Percentiles rank a stretch among this genome's conserved stretches.
These are phyloP conservation scores for Phytophthora cajani DNA, from an alignment of 352 stramenopile genomes.

Conservation along the genomic window DNA sequence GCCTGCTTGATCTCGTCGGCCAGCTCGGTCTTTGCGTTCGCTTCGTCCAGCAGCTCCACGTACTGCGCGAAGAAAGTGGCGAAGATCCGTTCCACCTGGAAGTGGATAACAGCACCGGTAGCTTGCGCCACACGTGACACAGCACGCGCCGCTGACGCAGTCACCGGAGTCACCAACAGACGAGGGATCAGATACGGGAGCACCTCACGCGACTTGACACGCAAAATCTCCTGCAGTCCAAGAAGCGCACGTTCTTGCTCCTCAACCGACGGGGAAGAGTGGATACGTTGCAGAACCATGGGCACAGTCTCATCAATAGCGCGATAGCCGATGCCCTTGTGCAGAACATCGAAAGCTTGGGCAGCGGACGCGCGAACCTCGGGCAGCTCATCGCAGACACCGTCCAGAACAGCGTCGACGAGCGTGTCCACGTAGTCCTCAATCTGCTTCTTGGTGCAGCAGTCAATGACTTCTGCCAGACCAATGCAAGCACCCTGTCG, in stretches of 20 bases:
- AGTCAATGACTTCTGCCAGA: conserved; percentile 98
- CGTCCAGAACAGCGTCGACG: conserved; percentile 97
- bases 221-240: conserved; percentile 97
- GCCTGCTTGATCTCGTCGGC: conserved; percentile 74
- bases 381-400: conserved; percentile 95
- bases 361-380: conserved; percentile 93
- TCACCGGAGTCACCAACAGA: conserved; percentile 94
- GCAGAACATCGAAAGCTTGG: conserved; percentile 97
- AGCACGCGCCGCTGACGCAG: conserved; percentile 88
- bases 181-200: conserved; percentile 97
- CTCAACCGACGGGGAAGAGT: conserved; percentile 52
- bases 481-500: conserved; percentile 97
- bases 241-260: conserved; percentile 93
- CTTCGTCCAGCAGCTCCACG: conserved; percentile 45
- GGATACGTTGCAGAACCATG: conserved; percentile 94
- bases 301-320: conserved; percentile 98
- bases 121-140: conserved; percentile 94
- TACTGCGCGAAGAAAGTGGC: conserved; percentile 83
- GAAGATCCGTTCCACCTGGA: conserved; percentile 96
- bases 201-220: conserved; percentile 96
- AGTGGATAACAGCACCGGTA: conserved; percentile 94
- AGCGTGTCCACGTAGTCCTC: conserved; percentile 97
- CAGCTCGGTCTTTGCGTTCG: conserved; percentile 41
- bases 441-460: conserved; percentile 96
- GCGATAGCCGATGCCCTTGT: conserved; percentile 94